A percentile compares a stretch with the other conserved stretches of the same genome.
phyloP scores from a whole-genome alignment of 495 filamentous ascomycete genomes.

The Penicillium robsamsonii region DNA sequence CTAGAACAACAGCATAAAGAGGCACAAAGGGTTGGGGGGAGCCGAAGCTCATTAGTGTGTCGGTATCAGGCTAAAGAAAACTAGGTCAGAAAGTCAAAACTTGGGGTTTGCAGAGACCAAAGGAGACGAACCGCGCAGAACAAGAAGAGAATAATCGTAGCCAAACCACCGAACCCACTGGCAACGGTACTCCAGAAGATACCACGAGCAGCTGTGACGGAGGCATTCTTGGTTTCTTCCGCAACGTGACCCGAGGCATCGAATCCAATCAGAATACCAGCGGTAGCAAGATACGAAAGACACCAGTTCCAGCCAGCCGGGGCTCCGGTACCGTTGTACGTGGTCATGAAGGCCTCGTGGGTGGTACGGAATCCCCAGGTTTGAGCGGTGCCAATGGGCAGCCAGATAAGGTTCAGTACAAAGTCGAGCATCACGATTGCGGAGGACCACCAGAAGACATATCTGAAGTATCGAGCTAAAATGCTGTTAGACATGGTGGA shows the following conservation, averaged over 20 bases:
- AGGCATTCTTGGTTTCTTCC: slow-evolving; percentile 58
- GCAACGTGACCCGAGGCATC: slow-evolving; percentile 56
- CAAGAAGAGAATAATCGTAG: slow-evolving; percentile 54
- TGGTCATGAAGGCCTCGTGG: slow-evolving; percentile 56
- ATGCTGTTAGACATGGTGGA: slow-evolving; percentile 6
- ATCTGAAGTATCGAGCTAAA: slow-evolving; percentile 42
- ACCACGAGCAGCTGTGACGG: slow-evolving; percentile 50
- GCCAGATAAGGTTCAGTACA: slow-evolving; percentile 55
- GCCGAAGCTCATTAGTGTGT: slow-evolving; percentile 42
- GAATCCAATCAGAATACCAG: slow-evolving; percentile 58
- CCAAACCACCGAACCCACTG: slow-evolving; percentile 49
- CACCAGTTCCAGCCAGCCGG: slow-evolving; percentile 59
- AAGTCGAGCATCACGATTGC: slow-evolving; percentile 53
- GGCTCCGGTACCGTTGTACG: slow-evolving; percentile 56
- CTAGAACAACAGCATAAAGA: slow-evolving; percentile 52
- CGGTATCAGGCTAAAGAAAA: slow-evolving; percentile 33
- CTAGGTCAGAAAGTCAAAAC: slow-evolving; percentile 2
- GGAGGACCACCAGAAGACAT: slow-evolving; percentile 50
- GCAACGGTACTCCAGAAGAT: slow-evolving; percentile 56
- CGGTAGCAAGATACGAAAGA: slow-evolving; percentile 56
- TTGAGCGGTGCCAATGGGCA: slow-evolving; percentile 52
- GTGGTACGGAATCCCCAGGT: slow-evolving; percentile 56
- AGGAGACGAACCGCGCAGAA: slow-evolving; percentile 48
- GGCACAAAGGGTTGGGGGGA: slow-evolving; percentile 55
- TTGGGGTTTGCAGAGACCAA: not conserved